phyloP scores from a whole-genome alignment of 768 basidiomycete species.

The Strobilomyces dryophilus region DNA sequence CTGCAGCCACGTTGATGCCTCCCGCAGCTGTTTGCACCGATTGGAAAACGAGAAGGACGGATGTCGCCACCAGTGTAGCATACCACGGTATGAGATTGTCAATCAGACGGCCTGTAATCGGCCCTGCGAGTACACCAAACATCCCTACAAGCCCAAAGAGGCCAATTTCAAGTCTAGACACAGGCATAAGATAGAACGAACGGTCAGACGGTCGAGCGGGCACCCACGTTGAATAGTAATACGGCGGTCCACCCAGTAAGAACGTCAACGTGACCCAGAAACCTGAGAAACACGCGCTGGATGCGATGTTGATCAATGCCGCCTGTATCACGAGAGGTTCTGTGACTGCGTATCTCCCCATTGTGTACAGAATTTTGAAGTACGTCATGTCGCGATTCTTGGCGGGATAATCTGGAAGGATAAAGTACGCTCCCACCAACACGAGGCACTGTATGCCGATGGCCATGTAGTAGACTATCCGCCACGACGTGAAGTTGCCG shows the following conservation, averaged over 20 bases:
- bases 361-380: slow-evolving; percentile 63
- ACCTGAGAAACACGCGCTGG: slow-evolving; percentile 54
- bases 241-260: slow-evolving; percentile 71
- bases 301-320: slow-evolving; percentile 54
- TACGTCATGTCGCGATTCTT: slow-evolving; percentile 67
- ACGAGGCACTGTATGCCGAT: slow-evolving; percentile 65
- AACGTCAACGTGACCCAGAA: slow-evolving; percentile 82
- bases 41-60: slow-evolving; percentile 48
- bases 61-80: slow-evolving; percentile 55
- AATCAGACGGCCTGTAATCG: slow-evolving; percentile 62
- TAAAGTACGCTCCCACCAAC: slow-evolving; percentile 52
- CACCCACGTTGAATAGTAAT: slow-evolving; percentile 66
- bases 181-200: background rate
- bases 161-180: slow-evolving; percentile 52
- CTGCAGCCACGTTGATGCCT: slow-evolving; percentile 64
- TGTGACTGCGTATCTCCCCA: slow-evolving; percentile 72
- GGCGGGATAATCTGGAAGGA: slow-evolving; percentile 82
- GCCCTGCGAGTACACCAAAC: slow-evolving; percentile 66
- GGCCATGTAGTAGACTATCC: slow-evolving; percentile 74
- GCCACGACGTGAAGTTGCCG: slow-evolving; percentile 66
- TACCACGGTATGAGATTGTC: slow-evolving; percentile 78
- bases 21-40: slow-evolving; percentile 66
- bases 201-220: background rate
- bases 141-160: slow-evolving; percentile 73
- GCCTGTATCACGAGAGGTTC: slow-evolving; percentile 77